These are phyloP conservation scores for Boletus semigastroideus DNA, from an alignment of 1,284 basidiomycete genomes.

Conservation along the genomic window DNA sequence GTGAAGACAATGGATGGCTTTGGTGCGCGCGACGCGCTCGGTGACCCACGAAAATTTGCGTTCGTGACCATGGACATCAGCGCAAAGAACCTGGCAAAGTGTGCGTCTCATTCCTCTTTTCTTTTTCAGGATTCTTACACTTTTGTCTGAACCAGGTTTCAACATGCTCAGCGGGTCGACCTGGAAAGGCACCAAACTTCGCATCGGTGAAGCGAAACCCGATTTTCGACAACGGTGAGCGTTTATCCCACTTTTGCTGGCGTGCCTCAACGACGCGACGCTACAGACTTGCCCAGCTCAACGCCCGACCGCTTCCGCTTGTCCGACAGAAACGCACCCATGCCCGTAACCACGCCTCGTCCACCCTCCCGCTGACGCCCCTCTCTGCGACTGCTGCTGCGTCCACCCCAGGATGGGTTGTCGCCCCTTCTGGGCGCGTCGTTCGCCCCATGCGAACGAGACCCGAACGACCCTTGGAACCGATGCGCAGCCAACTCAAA, in stretches of 20 bases:
- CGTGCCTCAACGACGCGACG: not conserved
- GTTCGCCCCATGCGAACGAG: slow-evolving; percentile 66
- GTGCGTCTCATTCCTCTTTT: slow-evolving; percentile 43
- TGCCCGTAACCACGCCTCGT: slow-evolving; percentile 38
- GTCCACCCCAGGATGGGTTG: slow-evolving; percentile 58
- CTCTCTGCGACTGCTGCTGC: slow-evolving; percentile 58
- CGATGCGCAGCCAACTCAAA: slow-evolving; percentile 23
- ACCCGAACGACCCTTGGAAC: slow-evolving; percentile 57
- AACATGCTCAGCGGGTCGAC: slow-evolving; percentile 74
- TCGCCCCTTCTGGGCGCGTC: slow-evolving; percentile 65
- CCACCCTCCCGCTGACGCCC: slow-evolving; percentile 64
- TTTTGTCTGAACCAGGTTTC: slow-evolving; percentile 48
- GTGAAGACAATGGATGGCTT: slow-evolving; percentile 70
- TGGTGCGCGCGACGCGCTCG: slow-evolving; percentile 60
- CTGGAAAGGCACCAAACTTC: slow-evolving; percentile 80
- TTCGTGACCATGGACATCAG: slow-evolving; percentile 74
- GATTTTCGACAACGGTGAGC: slow-evolving; percentile 63
- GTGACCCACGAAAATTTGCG: slow-evolving; percentile 65
- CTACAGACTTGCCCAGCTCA: slow-evolving; percentile 32
- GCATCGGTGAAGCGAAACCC: slow-evolving; percentile 77
- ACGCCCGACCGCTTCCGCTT: slow-evolving; percentile 16
- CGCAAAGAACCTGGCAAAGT: slow-evolving; percentile 56
- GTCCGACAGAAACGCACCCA: slow-evolving; percentile 36
- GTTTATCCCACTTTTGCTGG: not conserved
- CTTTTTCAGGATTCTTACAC: slow-evolving; percentile 3